Evolutionary conservation across 768 basidiomycete genomes (phyloP), one percentile per base, ranked within the genome.

Genomic region (Phanerochaete sordida): DNA sequence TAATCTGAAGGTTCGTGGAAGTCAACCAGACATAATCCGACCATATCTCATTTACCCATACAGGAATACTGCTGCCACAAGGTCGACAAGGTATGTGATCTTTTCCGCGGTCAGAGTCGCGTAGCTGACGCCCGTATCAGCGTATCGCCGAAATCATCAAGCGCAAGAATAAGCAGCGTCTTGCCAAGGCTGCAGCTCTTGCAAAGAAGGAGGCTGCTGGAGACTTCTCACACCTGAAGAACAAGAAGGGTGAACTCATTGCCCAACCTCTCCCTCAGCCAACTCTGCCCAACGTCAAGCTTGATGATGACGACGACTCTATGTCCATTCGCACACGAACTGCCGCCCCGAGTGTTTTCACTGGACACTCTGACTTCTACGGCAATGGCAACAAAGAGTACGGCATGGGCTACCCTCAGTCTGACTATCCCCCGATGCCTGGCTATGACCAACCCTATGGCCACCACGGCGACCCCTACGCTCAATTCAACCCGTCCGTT

Each of bases 1-100:
- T 21, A 99, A 99, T 74, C 77, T 99, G 55, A 99, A 99, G 88
- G 39, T 43, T 9, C 4, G 39, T 11, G 39, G 8, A 91, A 88
- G 63, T 59, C 75, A 62, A 31, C 35, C 27, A n/a, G n/a, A n/a
- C n/a, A n/a, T n/a, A n/a, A n/a, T n/a, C 23, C 45, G 26, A 21
- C 19, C 28, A 26, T 4, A 16, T 11, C 39, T 43, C 8, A 43
- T 19, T 4, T 43, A 19, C 11, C 19, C 39, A 19, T 43, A 12
- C 19, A 43, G 39, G 96, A 99, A 81, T 98, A 97, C 76, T 93
- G 92, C 74, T 98, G 95, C 72, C 93, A 98, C 79, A 97, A 98
- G 74, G 93, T 98, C 52, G 96, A 99, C 79, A 98, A 98, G 85
- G 91, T 93, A 69, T 24, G 37, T 43, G 7, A 58, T 68, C 62